Base-by-base conservation (phyloP, 208 protist species). In the Trypanosoma scelopori region DNA sequence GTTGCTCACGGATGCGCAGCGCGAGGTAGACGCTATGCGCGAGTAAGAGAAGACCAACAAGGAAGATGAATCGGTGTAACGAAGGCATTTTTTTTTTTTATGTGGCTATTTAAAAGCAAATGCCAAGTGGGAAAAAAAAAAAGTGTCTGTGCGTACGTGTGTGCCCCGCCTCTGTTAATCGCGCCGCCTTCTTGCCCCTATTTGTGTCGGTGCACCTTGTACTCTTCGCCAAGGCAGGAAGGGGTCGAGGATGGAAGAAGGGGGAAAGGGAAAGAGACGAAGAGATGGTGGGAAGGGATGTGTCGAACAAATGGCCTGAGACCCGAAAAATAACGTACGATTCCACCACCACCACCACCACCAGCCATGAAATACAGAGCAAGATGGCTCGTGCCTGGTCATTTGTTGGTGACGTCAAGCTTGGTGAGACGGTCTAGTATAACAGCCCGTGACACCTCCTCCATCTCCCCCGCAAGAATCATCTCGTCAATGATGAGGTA, bases 401-500 rank as follows among this genome's bases (percentile, higher is more conserved):
- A 76, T 22, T 46, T 82, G 53, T 93, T 96, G 0, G 92, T 84
- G 48, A 98, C 85, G 22, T 99, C 97, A 0, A 99, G 71, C 22
- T 93, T 71, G 16, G 89, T 76, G 11, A 99, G 69, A 9, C 97
- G 78, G 20, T 86, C 69, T 30, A 99, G 50, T 37, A 99, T 97
- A 5, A 87, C 81, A 13, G 76, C 78, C 18, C 98, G 98, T 23
- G 82, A 97, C 0, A 98, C 99, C 63, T 99, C 99, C 77, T 98
- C 87, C 27, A 99, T 91, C 70, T 99, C 98, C 3, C 99, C 99
- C 18, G 93, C 97, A 9, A 99, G 79, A 69, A 99, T 87, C 77
- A 99, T 93, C 82, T 99, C 98, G 75, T 99, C 99, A 42, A 99
- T 87, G 47, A 99, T 98, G 72, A 98, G 92, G 75, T 98, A 99